phyloP scores from a whole-genome alignment of 192 early-diverging fungal species.

The Obelidium mucronatum region DNA sequence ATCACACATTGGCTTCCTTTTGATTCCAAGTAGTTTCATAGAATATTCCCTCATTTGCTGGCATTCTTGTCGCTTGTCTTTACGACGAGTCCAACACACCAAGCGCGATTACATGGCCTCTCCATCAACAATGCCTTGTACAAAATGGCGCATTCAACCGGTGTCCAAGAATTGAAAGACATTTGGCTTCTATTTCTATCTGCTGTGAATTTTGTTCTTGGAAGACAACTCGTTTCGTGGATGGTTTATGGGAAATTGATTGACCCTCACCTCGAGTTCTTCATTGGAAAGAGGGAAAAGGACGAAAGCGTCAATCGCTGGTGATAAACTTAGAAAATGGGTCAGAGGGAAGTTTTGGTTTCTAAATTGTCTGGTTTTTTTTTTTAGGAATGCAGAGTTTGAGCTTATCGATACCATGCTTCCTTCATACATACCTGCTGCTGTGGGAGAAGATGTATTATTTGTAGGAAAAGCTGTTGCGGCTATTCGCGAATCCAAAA shows the following conservation, averaged over 20 bases:
- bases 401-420: slow-evolving; percentile 50
- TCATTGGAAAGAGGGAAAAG: slow-evolving; percentile 45
- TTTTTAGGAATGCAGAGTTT: slow-evolving; percentile 57
- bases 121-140: slow-evolving; percentile 16
- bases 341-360: slow-evolving; percentile 1
- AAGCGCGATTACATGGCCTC: neutral
- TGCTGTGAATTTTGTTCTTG: slow-evolving; percentile 59
- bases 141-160: slow-evolving; percentile 23
- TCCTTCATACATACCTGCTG: slow-evolving; percentile 59
- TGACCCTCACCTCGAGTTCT: slow-evolving; percentile 73
- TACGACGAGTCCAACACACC: neutral
- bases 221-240: slow-evolving; percentile 69
- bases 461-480: slow-evolving; percentile 74
- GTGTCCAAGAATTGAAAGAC: slow-evolving; percentile 6
- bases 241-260: slow-evolving; percentile 70
- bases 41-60: neutral
- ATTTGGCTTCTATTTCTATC: slow-evolving; percentile 53
- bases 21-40: neutral
- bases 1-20: neutral
- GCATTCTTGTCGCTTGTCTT: neutral
- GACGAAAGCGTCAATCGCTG: neutral
- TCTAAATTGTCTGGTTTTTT: neutral
- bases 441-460: slow-evolving; percentile 65
- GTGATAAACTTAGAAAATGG: slow-evolving; percentile 15
- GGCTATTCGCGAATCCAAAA: slow-evolving; percentile 49